phyloP scores from a whole-genome alignment of 805 yeast genomes.

The Kazachstania psychrophila region DNA sequence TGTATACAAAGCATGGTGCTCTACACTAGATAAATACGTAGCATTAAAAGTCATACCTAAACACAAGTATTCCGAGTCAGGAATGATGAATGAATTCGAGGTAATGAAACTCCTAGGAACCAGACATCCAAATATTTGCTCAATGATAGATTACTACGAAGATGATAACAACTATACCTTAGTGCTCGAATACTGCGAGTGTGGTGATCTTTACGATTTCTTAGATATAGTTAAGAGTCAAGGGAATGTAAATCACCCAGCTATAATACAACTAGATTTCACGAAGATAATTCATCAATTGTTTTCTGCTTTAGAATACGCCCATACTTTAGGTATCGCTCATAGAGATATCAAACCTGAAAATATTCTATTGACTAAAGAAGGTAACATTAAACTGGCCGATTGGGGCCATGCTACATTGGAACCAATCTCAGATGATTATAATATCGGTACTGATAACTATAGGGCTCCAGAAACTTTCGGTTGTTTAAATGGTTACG shows the following conservation, averaged over 20 bases:
- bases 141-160: slow-evolving; percentile 48
- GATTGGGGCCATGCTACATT: slow-evolving; percentile 66
- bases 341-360: slow-evolving; percentile 73
- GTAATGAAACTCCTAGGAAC: slow-evolving; percentile 34
- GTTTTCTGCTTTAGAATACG: slow-evolving; percentile 40
- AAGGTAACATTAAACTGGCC: slow-evolving; percentile 51
- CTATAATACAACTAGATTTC: slow-evolving; percentile 19
- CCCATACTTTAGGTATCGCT: slow-evolving; percentile 51
- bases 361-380: slow-evolving; percentile 45
- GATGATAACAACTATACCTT: slow-evolving; percentile 43
- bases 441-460: slow-evolving; percentile 66
- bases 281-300: slow-evolving; percentile 41
- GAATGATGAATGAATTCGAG: slow-evolving; percentile 19
- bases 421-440: slow-evolving; percentile 23
- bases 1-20: slow-evolving; percentile 25
- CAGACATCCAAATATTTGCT: slow-evolving; percentile 45
- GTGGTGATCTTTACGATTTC: slow-evolving; percentile 60
- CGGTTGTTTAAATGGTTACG: slow-evolving; percentile 34
- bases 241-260: slow-evolving; percentile 9
- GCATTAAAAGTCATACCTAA: slow-evolving; percentile 26
- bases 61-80: slow-evolving; percentile 10
- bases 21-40: slow-evolving; percentile 15
- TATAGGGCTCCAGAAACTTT: slow-evolving; percentile 91
- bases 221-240: slow-evolving; percentile 18
- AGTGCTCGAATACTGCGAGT: slow-evolving; percentile 56